phyloP scores from a whole-genome alignment of 345 rosid species.

The Eucalyptus pauciflora region DNA sequence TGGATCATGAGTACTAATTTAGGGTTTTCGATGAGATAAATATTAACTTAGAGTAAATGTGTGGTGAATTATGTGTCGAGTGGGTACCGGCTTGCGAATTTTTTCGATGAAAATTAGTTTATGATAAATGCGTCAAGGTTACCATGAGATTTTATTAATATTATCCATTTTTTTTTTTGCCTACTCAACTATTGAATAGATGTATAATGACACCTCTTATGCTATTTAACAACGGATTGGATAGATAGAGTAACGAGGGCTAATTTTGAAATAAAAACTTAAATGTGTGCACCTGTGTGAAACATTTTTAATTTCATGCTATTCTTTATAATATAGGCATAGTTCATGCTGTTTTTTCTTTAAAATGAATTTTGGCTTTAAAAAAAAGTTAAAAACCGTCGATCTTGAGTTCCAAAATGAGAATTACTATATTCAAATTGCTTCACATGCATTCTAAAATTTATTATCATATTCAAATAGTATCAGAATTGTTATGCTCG shows the following conservation, averaged over 20 bases:
- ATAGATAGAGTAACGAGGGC: neutral
- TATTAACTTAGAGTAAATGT: neutral
- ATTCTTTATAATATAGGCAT: accelerated
- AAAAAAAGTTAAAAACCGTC: neutral
- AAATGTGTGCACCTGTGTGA: neutral
- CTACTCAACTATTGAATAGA: neutral
- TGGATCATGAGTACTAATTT: neutral
- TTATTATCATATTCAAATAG: neutral
- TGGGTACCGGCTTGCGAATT: neutral
- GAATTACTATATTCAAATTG: neutral
- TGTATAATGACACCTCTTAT: neutral
- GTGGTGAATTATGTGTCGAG: accelerated
- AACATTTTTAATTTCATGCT: accelerated
- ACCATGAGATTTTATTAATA: neutral
- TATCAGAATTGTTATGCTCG: neutral
- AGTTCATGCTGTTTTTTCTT: neutral
- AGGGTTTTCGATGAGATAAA: accelerated
- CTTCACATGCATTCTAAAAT: neutral
- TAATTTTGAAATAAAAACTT: no score
- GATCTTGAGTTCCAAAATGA: neutral
- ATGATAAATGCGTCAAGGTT: neutral
- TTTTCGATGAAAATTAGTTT: neutral
- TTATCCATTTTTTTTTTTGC: neutral
- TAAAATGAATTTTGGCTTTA: accelerated
- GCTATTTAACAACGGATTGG: accelerated